These are phyloP conservation scores for Pisolithus microcarpus DNA, from an alignment of 768 basidiomycete genomes.

Conservation along the genomic window DNA sequence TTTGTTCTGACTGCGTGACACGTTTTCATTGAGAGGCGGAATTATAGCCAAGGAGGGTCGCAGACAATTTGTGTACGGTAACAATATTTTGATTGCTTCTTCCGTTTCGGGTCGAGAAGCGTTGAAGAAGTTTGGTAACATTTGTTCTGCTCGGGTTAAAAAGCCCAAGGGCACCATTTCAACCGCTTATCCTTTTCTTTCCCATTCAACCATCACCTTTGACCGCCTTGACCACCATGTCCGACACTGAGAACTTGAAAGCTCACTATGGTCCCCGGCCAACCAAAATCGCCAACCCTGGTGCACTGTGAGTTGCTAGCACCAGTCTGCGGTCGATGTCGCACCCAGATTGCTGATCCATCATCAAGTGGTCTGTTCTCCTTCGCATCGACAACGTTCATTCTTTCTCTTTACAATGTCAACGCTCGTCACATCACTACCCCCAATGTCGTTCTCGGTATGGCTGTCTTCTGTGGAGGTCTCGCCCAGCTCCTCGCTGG, in stretches of 20 bases:
- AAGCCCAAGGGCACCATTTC: too few species aligned
- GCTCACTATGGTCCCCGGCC: conserved; percentile 21
- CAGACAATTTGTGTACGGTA: too few species aligned
- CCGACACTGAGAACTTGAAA: conserved; percentile 30
- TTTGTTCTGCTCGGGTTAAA: too few species aligned
- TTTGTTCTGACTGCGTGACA: too few species aligned
- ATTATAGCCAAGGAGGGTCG: too few species aligned
- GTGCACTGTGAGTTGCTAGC: conserved; percentile 21
- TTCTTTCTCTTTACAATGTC: conserved; percentile 70
- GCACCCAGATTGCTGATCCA: neutral
- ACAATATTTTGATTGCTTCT: too few species aligned
- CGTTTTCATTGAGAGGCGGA: too few species aligned
- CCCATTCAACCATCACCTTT: too few species aligned
- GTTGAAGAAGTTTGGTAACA: too few species aligned
- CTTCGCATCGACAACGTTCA: conserved; percentile 78
- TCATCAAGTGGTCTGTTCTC: conserved; percentile 61
- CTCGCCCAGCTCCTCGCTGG: conserved; percentile 82
- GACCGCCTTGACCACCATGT: conserved; percentile 17
- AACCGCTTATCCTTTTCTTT: too few species aligned
- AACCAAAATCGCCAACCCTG: conserved; percentile 50
- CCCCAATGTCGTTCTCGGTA: conserved; percentile 75
- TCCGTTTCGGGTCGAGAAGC: too few species aligned
- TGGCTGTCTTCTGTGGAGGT: conserved; percentile 82
- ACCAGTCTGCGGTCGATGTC: neutral
- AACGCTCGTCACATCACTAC: conserved; percentile 42